Percentiles rank a stretch among this genome's conserved stretches.
Conservation (phyloP, 768 basidiomycete genomes). For the Boletus bicolor region DNA sequence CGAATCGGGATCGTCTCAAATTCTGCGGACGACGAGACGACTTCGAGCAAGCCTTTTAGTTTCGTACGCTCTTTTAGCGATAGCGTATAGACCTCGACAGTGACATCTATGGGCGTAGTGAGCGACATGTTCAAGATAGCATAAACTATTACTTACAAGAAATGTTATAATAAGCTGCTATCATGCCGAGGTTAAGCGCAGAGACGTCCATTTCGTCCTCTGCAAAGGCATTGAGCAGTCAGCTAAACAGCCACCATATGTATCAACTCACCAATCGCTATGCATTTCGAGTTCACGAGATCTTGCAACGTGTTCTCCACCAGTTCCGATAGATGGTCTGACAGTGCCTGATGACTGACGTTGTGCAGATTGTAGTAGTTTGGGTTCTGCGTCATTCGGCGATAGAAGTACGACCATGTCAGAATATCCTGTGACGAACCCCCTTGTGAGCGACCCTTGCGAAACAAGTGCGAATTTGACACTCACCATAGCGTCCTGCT, state of each 20-base stretch:
- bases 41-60: slow-evolving; percentile 93
- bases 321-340: slow-evolving; percentile 92
- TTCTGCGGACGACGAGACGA: slow-evolving; percentile 94
- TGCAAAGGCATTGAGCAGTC: slow-evolving; percentile 3
- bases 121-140: background rate
- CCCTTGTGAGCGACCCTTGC: background rate
- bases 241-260: background rate
- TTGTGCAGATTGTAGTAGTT: slow-evolving; percentile 94
- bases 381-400: slow-evolving; percentile 96
- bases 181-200: slow-evolving; percentile 96
- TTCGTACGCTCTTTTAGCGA: slow-evolving; percentile 96
- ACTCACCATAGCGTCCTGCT: slow-evolving; percentile 91
- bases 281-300: slow-evolving; percentile 92
- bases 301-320: slow-evolving; percentile 93
- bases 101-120: slow-evolving; percentile 62
- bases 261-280: slow-evolving; percentile 65
- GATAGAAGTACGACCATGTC: slow-evolving; percentile 98
- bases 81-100: slow-evolving; percentile 93
- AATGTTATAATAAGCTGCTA: slow-evolving; percentile 94
- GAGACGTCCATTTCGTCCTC: slow-evolving; percentile 94
- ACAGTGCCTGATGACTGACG: slow-evolving; percentile 92
- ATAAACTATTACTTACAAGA: slow-evolving; percentile 55
- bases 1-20: slow-evolving; percentile 95
- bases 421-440: slow-evolving; percentile 69
- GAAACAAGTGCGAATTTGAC: background rate